phyloP scores from a whole-genome alignment of 2,329 filamentous ascomycete genomes.

The Ophiostoma tasmaniense region DNA sequence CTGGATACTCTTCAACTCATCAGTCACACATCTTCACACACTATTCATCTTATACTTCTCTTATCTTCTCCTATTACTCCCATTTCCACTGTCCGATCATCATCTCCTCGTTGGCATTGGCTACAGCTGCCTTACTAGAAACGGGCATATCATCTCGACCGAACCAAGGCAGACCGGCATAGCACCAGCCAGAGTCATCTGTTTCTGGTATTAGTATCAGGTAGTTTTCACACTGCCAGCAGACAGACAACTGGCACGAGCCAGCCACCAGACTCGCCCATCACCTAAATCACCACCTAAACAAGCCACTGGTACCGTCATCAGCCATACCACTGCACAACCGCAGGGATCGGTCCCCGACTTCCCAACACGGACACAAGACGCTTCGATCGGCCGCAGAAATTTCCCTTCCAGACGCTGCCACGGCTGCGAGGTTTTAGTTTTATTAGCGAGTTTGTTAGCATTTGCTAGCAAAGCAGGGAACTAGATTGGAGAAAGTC shows the following conservation, averaged over 20 bases:
- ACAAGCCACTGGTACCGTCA: no score
- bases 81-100: not conserved
- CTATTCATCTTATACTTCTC: not conserved
- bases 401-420: conserved; percentile 6
- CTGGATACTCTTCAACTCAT: not conserved
- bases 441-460: not conserved
- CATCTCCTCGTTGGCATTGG: not conserved
- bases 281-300: not conserved
- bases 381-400: conserved; percentile 9
- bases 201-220: not conserved
- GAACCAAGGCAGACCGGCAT: not conserved
- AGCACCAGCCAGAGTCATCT: not conserved
- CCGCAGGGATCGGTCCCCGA: not conserved
- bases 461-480: not conserved
- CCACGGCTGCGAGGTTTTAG: not conserved
- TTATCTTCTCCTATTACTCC: not conserved
- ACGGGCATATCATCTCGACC: not conserved
- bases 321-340: no score
- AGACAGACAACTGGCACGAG: not conserved
- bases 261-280: not conserved
- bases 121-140: not conserved
- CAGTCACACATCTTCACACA: not conserved
- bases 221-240: not conserved
- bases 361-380: not conserved
- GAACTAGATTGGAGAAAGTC: not conserved